phyloP scores from a whole-genome alignment of 1,284 basidiomycete species.

The Malassezia globosa region DNA sequence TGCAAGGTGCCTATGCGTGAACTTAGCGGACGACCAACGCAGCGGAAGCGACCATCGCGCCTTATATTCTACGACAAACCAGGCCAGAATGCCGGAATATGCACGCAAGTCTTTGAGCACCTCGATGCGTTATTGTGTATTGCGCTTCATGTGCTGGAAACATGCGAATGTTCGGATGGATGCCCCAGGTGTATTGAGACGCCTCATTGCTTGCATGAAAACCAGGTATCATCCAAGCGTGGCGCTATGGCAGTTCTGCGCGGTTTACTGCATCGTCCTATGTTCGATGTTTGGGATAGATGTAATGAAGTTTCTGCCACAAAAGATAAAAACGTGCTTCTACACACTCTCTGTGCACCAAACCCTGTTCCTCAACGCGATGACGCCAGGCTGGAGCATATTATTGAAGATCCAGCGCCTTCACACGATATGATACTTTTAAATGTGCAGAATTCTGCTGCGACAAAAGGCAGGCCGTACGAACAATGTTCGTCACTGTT shows the following conservation, averaged over 20 bases:
- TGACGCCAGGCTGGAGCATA: constrained; percentile 3
- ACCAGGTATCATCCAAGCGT: constrained; percentile 38
- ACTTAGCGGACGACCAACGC: constrained; percentile 55
- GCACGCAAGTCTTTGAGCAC: constrained; percentile 71
- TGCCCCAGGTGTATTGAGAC: constrained; percentile 59
- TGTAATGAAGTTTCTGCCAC: not conserved
- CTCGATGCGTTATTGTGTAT: constrained; percentile 58
- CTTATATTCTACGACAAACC: constrained; percentile 71
- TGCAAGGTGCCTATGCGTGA: constrained; percentile 70
- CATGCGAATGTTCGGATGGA: constrained; percentile 61
- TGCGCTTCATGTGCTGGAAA: constrained; percentile 58
- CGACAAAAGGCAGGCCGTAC: not conserved
- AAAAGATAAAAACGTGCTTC: not conserved
- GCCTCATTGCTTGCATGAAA: constrained; percentile 29
- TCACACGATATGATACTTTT: not conserved
- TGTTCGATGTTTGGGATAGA: constrained; percentile 7
- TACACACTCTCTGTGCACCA: constrained; percentile 13
- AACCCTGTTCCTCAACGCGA: constrained; percentile 3
- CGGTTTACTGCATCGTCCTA: constrained; percentile 21
- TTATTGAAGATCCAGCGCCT: not conserved
- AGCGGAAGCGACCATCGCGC: constrained; percentile 66
- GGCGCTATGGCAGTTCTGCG: constrained; percentile 41
- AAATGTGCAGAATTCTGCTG: too few species aligned
- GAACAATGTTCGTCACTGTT: not conserved
- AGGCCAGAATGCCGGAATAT: constrained; percentile 61